Evolutionary conservation across 345 rosid species (phyloP).

Genomic region (Corchorus capsularis): DNA sequence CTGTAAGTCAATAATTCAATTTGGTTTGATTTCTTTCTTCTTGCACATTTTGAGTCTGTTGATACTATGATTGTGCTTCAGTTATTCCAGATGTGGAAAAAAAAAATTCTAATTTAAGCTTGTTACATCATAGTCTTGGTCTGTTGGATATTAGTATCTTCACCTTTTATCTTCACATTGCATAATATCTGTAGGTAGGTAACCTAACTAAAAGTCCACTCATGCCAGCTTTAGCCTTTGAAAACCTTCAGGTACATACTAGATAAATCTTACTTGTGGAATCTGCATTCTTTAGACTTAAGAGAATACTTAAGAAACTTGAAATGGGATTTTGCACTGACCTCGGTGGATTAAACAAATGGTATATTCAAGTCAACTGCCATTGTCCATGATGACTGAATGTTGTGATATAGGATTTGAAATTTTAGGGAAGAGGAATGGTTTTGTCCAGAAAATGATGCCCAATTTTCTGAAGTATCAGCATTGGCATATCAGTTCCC

Average conservation of each 20-base stretch:
- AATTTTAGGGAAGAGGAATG: background rate
- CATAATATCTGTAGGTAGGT: background rate
- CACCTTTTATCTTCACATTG: background rate
- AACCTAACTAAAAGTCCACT: background rate
- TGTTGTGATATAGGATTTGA: background rate
- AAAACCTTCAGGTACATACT: background rate
- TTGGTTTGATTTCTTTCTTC: constrained; percentile 15
- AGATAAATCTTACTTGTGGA: background rate
- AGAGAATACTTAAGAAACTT: background rate
- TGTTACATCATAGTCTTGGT: background rate
- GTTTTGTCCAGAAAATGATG: too few relatives aligned
- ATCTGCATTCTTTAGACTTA: background rate
- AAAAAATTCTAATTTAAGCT: background rate
- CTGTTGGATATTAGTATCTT: background rate
- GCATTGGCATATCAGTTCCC: background rate
- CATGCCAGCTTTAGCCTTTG: background rate
- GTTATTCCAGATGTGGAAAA: background rate
- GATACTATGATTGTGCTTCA: background rate
- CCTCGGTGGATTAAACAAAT: background rate
- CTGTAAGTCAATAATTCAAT: background rate
- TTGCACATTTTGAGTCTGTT: background rate
- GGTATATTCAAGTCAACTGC: background rate
- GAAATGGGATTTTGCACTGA: background rate
- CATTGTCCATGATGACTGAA: background rate
- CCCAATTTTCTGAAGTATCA: background rate